Percentiles rank a stretch among this genome's conserved stretches.
Conservation (phyloP, 2,329 filamentous ascomycete species). For the Penicillium thymicola region DNA sequence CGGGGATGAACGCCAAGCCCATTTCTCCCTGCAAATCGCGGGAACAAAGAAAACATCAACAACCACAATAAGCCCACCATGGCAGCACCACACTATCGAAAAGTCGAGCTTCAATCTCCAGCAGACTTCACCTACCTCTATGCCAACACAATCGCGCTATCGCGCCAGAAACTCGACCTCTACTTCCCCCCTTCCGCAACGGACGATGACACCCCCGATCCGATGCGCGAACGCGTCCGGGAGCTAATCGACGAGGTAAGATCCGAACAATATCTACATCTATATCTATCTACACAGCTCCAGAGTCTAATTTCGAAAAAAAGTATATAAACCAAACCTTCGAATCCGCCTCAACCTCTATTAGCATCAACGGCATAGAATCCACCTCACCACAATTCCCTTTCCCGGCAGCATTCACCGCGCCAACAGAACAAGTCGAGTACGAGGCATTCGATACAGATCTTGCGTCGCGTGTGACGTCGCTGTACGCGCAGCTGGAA, state of each 20-base stretch:
- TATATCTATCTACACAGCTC: no score
- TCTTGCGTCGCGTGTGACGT: slow-evolving; percentile 43
- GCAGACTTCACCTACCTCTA: slow-evolving; percentile 50
- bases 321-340: slow-evolving; percentile 47
- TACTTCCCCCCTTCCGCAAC: slow-evolving; percentile 47
- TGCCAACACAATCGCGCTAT: slow-evolving; percentile 43
- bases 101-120: slow-evolving; percentile 51
- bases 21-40: slow-evolving; percentile 7
- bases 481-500: slow-evolving; percentile 48
- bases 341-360: slow-evolving; percentile 42
- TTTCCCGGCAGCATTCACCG: slow-evolving; percentile 33
- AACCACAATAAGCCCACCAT: slow-evolving; percentile 19
- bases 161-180: slow-evolving; percentile 48
- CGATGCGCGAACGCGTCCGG: slow-evolving; percentile 43
- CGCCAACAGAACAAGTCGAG: slow-evolving; percentile 43
- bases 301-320: slow-evolving; percentile 13
- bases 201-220: slow-evolving; percentile 38
- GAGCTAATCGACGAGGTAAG: slow-evolving; percentile 42
- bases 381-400: slow-evolving; percentile 31
- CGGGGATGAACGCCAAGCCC: slow-evolving; percentile 20
- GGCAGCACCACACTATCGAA: slow-evolving; percentile 43
- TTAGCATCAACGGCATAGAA: slow-evolving; percentile 50
- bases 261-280: neutral
- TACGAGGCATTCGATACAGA: slow-evolving; percentile 47
- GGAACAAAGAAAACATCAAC: slow-evolving; percentile 10